phyloP scores from a whole-genome alignment of 495 filamentous ascomycete species.

The Hypoxylon perforatum region DNA sequence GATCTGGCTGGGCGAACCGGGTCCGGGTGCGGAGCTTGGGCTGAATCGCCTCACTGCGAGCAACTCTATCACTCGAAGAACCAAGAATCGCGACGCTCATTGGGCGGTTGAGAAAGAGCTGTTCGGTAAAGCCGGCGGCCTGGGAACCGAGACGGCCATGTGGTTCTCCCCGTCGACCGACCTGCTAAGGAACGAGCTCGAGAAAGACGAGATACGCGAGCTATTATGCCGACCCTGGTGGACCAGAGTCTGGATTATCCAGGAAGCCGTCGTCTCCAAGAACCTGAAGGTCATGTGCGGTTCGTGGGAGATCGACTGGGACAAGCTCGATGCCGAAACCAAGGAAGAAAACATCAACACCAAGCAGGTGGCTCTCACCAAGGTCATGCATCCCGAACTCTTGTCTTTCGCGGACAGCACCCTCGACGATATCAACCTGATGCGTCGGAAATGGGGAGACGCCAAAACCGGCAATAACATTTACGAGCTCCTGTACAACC shows the following conservation, averaged over 20 bases:
- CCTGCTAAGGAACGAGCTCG: background rate
- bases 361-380: background rate
- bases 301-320: background rate
- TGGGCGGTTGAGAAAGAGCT: background rate
- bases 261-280: slow-evolving; percentile 16
- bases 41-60: background rate
- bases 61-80: background rate
- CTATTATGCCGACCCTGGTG: slow-evolving; percentile 25
- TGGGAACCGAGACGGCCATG: background rate
- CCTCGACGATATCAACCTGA: background rate
- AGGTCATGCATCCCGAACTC: slow-evolving; percentile 2
- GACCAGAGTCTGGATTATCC: slow-evolving; percentile 21
- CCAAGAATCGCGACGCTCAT: background rate
- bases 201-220: slow-evolving; percentile 13
- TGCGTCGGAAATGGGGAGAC: background rate
- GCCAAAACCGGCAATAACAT: background rate
- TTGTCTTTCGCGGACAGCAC: background rate
- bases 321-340: background rate
- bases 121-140: background rate
- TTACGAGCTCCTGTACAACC: background rate
- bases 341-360: background rate
- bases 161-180: background rate
- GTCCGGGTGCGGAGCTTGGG: background rate
- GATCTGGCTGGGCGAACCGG: slow-evolving; percentile 47
- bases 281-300: background rate